phyloP scores from a whole-genome alignment of 2,329 filamentous ascomycete genomes.

The Aspergillus sp. region DNA sequence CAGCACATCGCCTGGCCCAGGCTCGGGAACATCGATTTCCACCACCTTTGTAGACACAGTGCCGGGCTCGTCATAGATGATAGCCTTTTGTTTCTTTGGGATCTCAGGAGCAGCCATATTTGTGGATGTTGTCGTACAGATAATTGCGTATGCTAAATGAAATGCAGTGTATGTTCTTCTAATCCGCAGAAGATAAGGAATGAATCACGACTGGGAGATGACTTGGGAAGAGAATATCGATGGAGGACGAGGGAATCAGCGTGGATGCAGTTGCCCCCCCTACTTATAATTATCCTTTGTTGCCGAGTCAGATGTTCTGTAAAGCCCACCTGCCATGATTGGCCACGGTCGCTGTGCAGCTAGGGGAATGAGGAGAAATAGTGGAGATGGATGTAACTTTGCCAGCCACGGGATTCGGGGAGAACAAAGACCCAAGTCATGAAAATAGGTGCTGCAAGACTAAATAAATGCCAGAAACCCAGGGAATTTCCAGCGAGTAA shows the following conservation, averaged over 20 bases:
- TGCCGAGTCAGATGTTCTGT: not conserved
- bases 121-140: not conserved
- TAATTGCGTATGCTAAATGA: not conserved
- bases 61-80: constrained; percentile 62
- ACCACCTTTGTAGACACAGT: constrained; percentile 61
- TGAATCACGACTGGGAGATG: not conserved
- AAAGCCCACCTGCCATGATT: too few species aligned
- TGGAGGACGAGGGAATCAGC: not conserved
- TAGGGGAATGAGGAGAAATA: too few species aligned
- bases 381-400: too few species aligned
- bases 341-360: too few species aligned
- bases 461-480: too few species aligned
- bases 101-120: constrained; percentile 38
- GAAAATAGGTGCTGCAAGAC: too few species aligned
- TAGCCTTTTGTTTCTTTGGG: constrained; percentile 59
- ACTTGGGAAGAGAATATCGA: too few species aligned
- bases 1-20: constrained; percentile 58
- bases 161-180: not conserved
- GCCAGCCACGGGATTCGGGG: too few species aligned
- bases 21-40: constrained; percentile 61
- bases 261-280: not conserved
- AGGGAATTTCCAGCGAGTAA: too few species aligned
- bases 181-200: not conserved
- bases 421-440: too few species aligned
- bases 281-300: not conserved